Percentiles rank a stretch among this genome's conserved stretches.
Conservation (phyloP, 257 asterid species). For the Penstemon davidsonii region DNA sequence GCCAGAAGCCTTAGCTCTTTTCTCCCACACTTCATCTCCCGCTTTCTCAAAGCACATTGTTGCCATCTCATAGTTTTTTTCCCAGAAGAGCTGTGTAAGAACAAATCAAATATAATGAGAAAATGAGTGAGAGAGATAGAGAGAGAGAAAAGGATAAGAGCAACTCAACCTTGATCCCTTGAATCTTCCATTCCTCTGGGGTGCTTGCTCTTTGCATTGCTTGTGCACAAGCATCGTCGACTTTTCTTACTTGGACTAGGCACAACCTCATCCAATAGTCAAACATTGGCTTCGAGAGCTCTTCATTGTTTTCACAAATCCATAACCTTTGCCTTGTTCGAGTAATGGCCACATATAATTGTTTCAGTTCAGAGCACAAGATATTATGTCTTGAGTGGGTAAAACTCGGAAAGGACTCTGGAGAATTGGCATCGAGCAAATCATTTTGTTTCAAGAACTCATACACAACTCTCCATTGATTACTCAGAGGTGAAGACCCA, state of each 20-base stretch:
- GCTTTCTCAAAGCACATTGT: slow-evolving; percentile 66
- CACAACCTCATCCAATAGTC: slow-evolving; percentile 61
- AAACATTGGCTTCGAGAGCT: slow-evolving; percentile 54
- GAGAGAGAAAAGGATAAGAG: neutral
- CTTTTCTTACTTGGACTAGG: slow-evolving; percentile 50
- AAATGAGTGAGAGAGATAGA: too few species aligned
- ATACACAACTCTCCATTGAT: slow-evolving; percentile 70
- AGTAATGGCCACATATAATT: slow-evolving; percentile 65
- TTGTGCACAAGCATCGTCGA: slow-evolving; percentile 54
- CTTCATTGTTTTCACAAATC: slow-evolving; percentile 61
- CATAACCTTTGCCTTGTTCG: slow-evolving; percentile 73
- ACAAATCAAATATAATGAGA: neutral
- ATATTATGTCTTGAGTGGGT: slow-evolving; percentile 48
- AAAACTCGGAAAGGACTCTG: slow-evolving; percentile 46
- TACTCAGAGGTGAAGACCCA: slow-evolving; percentile 57
- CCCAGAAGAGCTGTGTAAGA: slow-evolving; percentile 59
- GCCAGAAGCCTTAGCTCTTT: slow-evolving; percentile 58
- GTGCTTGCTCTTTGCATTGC: slow-evolving; percentile 70
- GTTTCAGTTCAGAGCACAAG: slow-evolving; percentile 68
- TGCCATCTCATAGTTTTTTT: slow-evolving; percentile 66
- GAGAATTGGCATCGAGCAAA: slow-evolving; percentile 38
- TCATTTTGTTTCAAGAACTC: slow-evolving; percentile 49
- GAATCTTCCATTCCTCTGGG: slow-evolving; percentile 66
- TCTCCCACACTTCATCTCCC: slow-evolving; percentile 57
- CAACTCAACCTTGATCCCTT: slow-evolving; percentile 55